These are phyloP conservation scores for Metschnikowia lunata DNA, from an alignment of 805 yeast genomes.

Conservation along the genomic window DNA sequence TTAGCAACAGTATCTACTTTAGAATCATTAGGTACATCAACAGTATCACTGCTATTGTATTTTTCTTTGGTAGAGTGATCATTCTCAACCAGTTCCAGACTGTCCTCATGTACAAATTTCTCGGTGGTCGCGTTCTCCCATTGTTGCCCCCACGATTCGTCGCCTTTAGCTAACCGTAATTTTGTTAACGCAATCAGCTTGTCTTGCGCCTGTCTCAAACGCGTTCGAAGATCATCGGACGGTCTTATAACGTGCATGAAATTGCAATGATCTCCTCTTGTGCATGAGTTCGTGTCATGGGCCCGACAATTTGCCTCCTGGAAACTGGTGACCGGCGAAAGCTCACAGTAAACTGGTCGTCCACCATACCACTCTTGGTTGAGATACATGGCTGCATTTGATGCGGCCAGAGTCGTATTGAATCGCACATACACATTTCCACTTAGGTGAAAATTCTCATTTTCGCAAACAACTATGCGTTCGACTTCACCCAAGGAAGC, in stretches of 20 bases:
- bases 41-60: neutral
- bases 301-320: conserved; percentile 73
- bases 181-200: conserved; percentile 20
- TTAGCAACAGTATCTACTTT: conserved; percentile 16
- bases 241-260: conserved; percentile 77
- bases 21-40: conserved; percentile 2
- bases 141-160: conserved; percentile 15
- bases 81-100: neutral
- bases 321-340: conserved; percentile 69
- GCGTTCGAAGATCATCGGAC: conserved; percentile 34
- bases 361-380: conserved; percentile 80
- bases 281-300: conserved; percentile 59
- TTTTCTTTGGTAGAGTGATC: neutral
- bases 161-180: conserved; percentile 12
- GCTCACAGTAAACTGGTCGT: conserved; percentile 73
- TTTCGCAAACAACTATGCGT: conserved; percentile 73
- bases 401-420: conserved; percentile 52
- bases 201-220: conserved; percentile 38
- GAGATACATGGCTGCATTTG: conserved; percentile 52
- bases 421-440: conserved; percentile 83
- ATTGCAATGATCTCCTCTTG: conserved; percentile 81
- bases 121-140: conserved; percentile 15
- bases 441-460: conserved; percentile 72
- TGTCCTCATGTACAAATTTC: conserved; percentile 5
- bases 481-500: conserved; percentile 48